These are phyloP conservation scores for Trapa bicornis DNA, from an alignment of 345 rosid species.

Conservation along the genomic window DNA sequence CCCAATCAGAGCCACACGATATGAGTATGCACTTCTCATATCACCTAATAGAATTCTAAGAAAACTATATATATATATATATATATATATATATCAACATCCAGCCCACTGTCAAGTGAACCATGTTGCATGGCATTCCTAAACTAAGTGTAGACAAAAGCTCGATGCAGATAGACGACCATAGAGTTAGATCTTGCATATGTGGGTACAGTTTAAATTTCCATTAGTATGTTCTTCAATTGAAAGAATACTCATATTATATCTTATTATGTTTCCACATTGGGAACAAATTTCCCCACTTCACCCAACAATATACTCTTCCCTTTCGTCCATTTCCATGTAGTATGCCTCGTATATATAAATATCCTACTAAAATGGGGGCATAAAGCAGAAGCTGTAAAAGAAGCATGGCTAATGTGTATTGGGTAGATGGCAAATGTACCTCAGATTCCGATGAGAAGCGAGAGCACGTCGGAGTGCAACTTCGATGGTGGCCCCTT, in stretches of 20 bases:
- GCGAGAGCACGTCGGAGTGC: slow-evolving; percentile 68
- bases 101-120: no score
- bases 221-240: slow-evolving; percentile 2
- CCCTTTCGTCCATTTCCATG: background rate
- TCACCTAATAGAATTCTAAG: no score
- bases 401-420: slow-evolving; percentile 14
- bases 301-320: background rate
- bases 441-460: slow-evolving; percentile 53
- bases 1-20: no score
- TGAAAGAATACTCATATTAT: slow-evolving; percentile 14
- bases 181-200: slow-evolving; percentile 19
- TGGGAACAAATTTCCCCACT: background rate
- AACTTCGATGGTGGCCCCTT: slow-evolving; percentile 53
- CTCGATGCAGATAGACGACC: no score
- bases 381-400: background rate
- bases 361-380: background rate
- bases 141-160: no score
- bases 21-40: no score
- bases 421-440: slow-evolving; percentile 68
- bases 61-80: no score
- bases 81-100: no score
- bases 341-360: background rate
- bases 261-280: background rate
- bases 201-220: background rate
- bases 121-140: no score